Base-by-base conservation (phyloP, 2,329 filamentous ascomycete species). In the Trichoderma oligosporum region DNA sequence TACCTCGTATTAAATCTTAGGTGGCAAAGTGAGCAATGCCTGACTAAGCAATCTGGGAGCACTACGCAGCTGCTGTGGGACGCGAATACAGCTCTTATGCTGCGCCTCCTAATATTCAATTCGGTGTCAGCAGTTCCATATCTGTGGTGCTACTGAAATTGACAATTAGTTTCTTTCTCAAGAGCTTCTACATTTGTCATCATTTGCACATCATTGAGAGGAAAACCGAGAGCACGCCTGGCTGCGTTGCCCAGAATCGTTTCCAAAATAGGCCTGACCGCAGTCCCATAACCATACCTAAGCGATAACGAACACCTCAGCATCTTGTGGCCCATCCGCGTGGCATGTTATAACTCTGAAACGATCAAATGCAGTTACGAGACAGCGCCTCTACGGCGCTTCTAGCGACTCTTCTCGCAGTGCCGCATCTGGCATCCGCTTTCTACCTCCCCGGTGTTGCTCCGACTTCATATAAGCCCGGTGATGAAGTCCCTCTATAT, bases 401-500 rank as follows among this genome's bases (percentile, higher is more conserved):
- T 51, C 67, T 82, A 20, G 72, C 76, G 44, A 72, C 80, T 24
- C 68, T 84, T 45, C 68, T 85, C 35, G 73, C 76, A 45, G 68
- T 78, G 25, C 80, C 83, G 22, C 77, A 82, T 61, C 70, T 84
- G 33, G 74, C 79, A 12, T 80, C 84, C 2, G 90, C 91, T 56
- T 99, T 97, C 78, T 99, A 99, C 76, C 88, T 99, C 38, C 94
- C 93, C 35, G 94, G 94, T 65, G 91, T 97, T 65, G 92, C 93
- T 63, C 94, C 94, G 20, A 95, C 91, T 41, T 93, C 93, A 57
- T 99, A 99, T 78, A 85, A 89, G 67, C 76, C 78, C 52, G 88
- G 85, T 68, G 89, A 94, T 66, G 76, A 76, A 24, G 94, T 99
- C 22, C 90, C 92, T 22, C 82, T 99, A 47, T 87, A 89, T 68